Conservation (phyloP, 768 basidiomycete genomes). For the Coprinellus micaceus region DNA sequence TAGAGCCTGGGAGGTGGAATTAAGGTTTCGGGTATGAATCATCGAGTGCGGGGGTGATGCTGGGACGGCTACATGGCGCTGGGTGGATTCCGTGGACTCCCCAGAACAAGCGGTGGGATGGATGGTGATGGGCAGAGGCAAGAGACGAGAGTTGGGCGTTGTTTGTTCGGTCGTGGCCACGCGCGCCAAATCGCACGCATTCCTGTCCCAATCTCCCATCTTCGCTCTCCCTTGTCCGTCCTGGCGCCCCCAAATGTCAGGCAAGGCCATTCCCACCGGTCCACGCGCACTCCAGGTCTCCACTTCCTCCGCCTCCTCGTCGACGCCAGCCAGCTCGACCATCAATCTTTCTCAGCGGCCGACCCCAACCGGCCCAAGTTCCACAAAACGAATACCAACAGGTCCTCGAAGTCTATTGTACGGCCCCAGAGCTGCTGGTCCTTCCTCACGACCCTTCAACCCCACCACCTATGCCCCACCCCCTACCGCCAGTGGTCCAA, state of each 20-base stretch:
- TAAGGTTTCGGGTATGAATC: too few species aligned
- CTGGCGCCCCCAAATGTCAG: conserved; percentile 50
- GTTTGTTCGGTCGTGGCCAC: conserved; percentile 28
- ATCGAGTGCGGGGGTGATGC: not conserved
- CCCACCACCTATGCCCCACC: conserved; percentile 25
- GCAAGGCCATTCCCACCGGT: conserved; percentile 72
- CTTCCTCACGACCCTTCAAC: conserved; percentile 38
- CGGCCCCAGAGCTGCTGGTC: conserved; percentile 25
- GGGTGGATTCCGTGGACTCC: too few species aligned
- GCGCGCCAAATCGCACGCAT: conserved; percentile 19
- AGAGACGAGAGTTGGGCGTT: conserved; percentile 25
- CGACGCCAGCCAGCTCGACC: conserved; percentile 15
- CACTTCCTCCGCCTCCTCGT: conserved; percentile 33
- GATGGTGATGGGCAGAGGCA: conserved; percentile 18
- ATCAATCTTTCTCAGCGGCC: conserved; percentile 26
- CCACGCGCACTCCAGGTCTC: conserved; percentile 63
- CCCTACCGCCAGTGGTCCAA: conserved; percentile 12
- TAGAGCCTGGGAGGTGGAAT: too few species aligned
- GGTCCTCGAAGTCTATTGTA: conserved; percentile 60
- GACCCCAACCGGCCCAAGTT: conserved; percentile 12
- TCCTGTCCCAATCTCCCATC: conserved; percentile 11
- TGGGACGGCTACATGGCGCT: not conserved
- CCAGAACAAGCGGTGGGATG: too few species aligned
- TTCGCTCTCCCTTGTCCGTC: conserved; percentile 12
- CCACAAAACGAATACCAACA: conserved; percentile 47